Base-by-base conservation (phyloP, 768 basidiomycete species). In the Neoboletus brunneissimus region DNA sequence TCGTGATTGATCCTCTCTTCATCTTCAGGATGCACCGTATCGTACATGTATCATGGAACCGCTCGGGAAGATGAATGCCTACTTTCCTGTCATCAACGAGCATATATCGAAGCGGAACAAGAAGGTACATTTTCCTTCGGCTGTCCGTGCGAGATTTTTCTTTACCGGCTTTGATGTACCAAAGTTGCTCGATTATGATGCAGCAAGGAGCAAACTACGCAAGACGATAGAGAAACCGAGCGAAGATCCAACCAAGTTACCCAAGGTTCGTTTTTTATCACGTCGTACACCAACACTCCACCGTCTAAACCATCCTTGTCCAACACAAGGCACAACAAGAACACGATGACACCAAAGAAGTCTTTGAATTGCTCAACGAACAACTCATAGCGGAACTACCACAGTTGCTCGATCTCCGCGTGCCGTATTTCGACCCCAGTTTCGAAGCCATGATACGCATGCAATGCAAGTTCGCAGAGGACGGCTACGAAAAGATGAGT, bases 371-470 rank as follows among this genome's bases (percentile, higher is more conserved):
- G 67, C 80, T 99, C 62, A 98, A 99, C 69, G 86, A 90, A 40
- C 94, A 98, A 64, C 85, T 98, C 65, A 88, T 96, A 62, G 74
- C 79, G 27, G 97, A 98, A 65, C 79, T 99, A 16, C 97, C 97
- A 0, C 87, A 95, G 63, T 76, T 99, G 41, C 83, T 98, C 48
- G 95, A 98, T 66, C 84, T 98, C 20, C 91, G 97, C 38, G 90
- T 99, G 25, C 97, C 97, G 0, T 99, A 92, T 79, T 95, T 98
- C 60, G 97, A 98, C 72, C 97, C 97, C 5, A 94, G 91, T 63
- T 98, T 98, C 70, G 97, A 98, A 75, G 92, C 96, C 45, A 98
- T 98, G 96, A 94, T 94, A 61, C 84, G 97, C 31, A 91, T 97
- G 85, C 97, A 99, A 68, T 85, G 91, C 67, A 94, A 95, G 67